A percentile compares a stretch with the other conserved stretches of the same genome.
phyloP scores from a whole-genome alignment of 805 yeast species.

The Lipomyces anomalus region DNA sequence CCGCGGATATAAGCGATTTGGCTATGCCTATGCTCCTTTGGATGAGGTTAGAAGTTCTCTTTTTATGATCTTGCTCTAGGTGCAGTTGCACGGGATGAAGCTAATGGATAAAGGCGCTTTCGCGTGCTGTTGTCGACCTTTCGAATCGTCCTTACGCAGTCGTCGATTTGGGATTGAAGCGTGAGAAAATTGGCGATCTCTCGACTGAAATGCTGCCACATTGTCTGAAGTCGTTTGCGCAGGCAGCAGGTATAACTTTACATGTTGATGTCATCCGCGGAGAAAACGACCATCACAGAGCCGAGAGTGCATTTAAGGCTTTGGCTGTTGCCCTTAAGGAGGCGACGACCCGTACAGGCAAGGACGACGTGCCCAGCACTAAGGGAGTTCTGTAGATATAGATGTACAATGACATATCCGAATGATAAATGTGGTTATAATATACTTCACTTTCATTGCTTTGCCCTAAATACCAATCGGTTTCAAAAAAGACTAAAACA shows the following conservation, averaged over 20 bases:
- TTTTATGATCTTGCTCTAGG: too few relatives aligned
- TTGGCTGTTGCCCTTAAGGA: conserved; percentile 87
- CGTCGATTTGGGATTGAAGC: conserved; percentile 77
- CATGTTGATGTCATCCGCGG: conserved; percentile 95
- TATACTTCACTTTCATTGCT: too few relatives aligned
- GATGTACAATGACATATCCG: background rate
- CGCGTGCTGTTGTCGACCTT: conserved; percentile 92
- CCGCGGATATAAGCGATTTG: conserved; percentile 87
- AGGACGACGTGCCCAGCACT: conserved; percentile 89
- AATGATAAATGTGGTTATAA: too few relatives aligned
- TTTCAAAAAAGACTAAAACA: too few relatives aligned
- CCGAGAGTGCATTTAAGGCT: conserved; percentile 95
- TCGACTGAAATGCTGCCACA: conserved; percentile 98
- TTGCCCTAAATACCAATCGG: too few relatives aligned
- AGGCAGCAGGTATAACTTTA: conserved; percentile 80
- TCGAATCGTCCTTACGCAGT: conserved; percentile 92
- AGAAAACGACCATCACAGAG: conserved; percentile 90
- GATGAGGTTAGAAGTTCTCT: conserved; percentile 62
- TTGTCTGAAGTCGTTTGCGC: conserved; percentile 88
- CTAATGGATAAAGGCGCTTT: conserved; percentile 48
- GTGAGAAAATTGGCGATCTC: conserved; percentile 90
- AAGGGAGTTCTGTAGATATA: conserved; percentile 67
- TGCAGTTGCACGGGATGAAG: background rate
- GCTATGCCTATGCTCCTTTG: conserved; percentile 87
- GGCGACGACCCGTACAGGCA: conserved; percentile 76